Percentiles rank a stretch among this genome's conserved stretches.
phyloP scores from a whole-genome alignment of 2,329 filamentous ascomycete genomes.

The Microthyrium microscopicum region DNA sequence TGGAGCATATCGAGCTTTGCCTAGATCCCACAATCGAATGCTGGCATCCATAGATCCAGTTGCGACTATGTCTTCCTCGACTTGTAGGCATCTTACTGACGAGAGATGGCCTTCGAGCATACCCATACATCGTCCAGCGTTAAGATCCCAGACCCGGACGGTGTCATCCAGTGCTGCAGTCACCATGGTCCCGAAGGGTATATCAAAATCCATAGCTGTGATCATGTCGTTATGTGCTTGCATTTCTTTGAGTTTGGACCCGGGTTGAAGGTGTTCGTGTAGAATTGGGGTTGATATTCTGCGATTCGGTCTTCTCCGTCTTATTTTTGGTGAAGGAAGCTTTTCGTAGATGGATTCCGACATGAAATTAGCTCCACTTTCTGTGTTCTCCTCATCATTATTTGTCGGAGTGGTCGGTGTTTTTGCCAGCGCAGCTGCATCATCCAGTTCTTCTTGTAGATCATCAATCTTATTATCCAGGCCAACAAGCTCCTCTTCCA shows the following conservation, averaged over 20 bases:
- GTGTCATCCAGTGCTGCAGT: constrained; percentile 86
- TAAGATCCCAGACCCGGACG: constrained; percentile 91
- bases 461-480: constrained; percentile 47
- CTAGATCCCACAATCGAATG: constrained; percentile 88
- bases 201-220: constrained; percentile 86
- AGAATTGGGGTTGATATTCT: constrained; percentile 84
- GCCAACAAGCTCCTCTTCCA: constrained; percentile 66
- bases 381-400: constrained; percentile 37
- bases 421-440: constrained; percentile 29
- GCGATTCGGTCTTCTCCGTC: constrained; percentile 35
- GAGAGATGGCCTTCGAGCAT: constrained; percentile 85
- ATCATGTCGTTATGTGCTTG: constrained; percentile 78
- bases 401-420: constrained; percentile 19
- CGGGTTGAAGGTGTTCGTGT: constrained; percentile 87
- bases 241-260: constrained; percentile 73
- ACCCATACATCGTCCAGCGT: constrained; percentile 81
- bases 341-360: constrained; percentile 96
- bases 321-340: constrained; percentile 44
- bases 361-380: constrained; percentile 59
- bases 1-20: constrained; percentile 69
- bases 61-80: constrained; percentile 88
- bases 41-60: constrained; percentile 92
- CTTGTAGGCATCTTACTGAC: constrained; percentile 79
- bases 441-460: constrained; percentile 39
- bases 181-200: constrained; percentile 91